Evolutionary conservation across 208 protist genomes (phyloP), one percentile per base, ranked within the genome.

Genomic region (Novymonas esmeraldas): DNA sequence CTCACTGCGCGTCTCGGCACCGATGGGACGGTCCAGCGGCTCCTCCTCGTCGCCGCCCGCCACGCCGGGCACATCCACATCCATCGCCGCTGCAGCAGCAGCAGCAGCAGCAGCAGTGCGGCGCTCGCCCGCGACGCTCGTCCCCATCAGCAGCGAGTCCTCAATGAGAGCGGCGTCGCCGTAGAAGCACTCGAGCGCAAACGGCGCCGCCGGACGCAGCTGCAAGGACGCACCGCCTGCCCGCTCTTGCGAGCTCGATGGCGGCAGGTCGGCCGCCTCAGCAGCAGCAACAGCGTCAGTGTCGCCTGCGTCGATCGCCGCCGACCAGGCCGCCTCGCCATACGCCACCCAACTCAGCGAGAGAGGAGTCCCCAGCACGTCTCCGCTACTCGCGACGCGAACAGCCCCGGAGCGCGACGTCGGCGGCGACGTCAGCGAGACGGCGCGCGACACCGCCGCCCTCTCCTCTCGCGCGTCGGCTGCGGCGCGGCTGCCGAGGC

Each of bases 21-120:
- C 64, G 16, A 82, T 82, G 3, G 73, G 50, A 28, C 48, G 64
- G 54, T 75, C 66, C 20, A 83, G 45, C 41, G 72, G 67, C 20
- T 77, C 66, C 26, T 59, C 73, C 10, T 57, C 33, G 48, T 18
- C 28, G 31, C 11, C n/a, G n/a, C n/a, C n/a, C n/a, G n/a, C n/a
- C n/a, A n/a, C n/a, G n/a, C n/a, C n/a, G n/a, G n/a, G n/a, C n/a
- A n/a, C n/a, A n/a, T n/a, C n/a, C n/a, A n/a, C n/a, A n/a, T n/a
- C n/a, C n/a, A n/a, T n/a, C n/a, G n/a, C n/a, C n/a, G n/a, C n/a
- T n/a, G n/a, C n/a, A n/a, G n/a, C n/a, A n/a, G n/a, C n/a, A n/a
- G n/a, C n/a, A n/a, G n/a, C n/a, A n/a, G n/a, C n/a, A n/a, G n/a
- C n/a, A n/a, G n/a, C 51, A 2, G 51, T 26, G 24, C 31, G 28